phyloP scores from a whole-genome alignment of 805 yeast species.

The Tetrapisispora namnaoensis region DNA sequence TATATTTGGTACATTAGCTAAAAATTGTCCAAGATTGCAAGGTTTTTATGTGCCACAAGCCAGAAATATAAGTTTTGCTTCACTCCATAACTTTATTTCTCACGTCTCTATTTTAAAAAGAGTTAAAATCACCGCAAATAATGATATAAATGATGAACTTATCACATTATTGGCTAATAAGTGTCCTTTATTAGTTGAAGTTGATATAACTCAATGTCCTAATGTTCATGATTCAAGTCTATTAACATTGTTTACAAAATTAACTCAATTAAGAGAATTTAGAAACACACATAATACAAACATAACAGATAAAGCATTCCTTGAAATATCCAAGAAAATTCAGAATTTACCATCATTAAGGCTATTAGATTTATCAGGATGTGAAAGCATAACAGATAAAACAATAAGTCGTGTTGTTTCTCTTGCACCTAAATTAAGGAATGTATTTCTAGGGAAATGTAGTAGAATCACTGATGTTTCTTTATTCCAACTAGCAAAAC shows the following conservation, averaged over 20 bases:
- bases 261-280: slow-evolving; percentile 74
- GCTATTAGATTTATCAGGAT: slow-evolving; percentile 75
- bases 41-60: slow-evolving; percentile 88
- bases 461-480: slow-evolving; percentile 75
- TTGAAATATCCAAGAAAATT: slow-evolving; percentile 18
- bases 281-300: slow-evolving; percentile 66
- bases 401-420: slow-evolving; percentile 62
- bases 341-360: slow-evolving; percentile 53
- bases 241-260: slow-evolving; percentile 43
- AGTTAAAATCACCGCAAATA: slow-evolving; percentile 68
- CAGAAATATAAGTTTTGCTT: slow-evolving; percentile 53
- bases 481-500: slow-evolving; percentile 54
- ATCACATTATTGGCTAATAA: slow-evolving; percentile 50
- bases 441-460: slow-evolving; percentile 85
- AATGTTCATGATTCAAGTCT: slow-evolving; percentile 58
- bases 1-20: slow-evolving; percentile 57
- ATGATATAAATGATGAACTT: slow-evolving; percentile 52
- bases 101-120: slow-evolving; percentile 71
- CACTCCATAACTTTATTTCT: slow-evolving; percentile 47
- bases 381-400: slow-evolving; percentile 70
- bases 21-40: slow-evolving; percentile 66
- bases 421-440: slow-evolving; percentile 77
- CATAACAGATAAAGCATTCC: slow-evolving; percentile 57
- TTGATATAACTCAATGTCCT: slow-evolving; percentile 80
- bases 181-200: slow-evolving; percentile 78